Percentiles rank a stretch among this genome's conserved stretches.
phyloP scores from a whole-genome alignment of 148 eudicot genomes.

The Hydrangea macrophylla region DNA sequence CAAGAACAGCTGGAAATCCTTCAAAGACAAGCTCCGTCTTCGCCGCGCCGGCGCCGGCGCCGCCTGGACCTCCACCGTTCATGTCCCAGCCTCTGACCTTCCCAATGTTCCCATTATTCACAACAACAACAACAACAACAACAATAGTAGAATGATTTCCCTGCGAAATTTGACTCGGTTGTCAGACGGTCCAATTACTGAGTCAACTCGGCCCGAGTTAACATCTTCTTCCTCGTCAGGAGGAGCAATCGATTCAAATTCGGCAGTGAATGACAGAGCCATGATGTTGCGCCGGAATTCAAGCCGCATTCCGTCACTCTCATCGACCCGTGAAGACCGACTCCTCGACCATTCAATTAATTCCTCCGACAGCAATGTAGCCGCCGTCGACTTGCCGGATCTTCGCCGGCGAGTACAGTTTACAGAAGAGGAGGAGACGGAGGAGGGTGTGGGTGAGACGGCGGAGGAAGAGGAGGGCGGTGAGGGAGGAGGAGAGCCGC shows the following conservation, averaged over 20 bases:
- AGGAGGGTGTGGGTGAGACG: slow-evolving; percentile 21
- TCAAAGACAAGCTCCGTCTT: slow-evolving; percentile 36
- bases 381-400: background rate
- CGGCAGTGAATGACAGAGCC: background rate
- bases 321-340: background rate
- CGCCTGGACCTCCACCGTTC: slow-evolving; percentile 35
- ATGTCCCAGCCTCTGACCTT: slow-evolving; percentile 32
- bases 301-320: slow-evolving; percentile 10
- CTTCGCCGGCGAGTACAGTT: background rate
- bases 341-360: background rate
- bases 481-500: slow-evolving; percentile 23
- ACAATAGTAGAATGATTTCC: slow-evolving; percentile 5
- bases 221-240: background rate
- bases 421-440: background rate
- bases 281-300: slow-evolving; percentile 14
- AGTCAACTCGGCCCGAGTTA: background rate
- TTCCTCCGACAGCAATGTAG: background rate
- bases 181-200: background rate
- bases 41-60: slow-evolving; percentile 27
- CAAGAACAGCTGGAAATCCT: slow-evolving; percentile 37
- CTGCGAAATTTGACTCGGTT: slow-evolving; percentile 15
- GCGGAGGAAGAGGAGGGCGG: slow-evolving; percentile 32
- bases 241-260: slow-evolving; percentile 6
- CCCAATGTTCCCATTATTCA: too few relatives aligned
- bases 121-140: too few relatives aligned